phyloP scores from a whole-genome alignment of 768 basidiomycete species.

The Collybia sp. region DNA sequence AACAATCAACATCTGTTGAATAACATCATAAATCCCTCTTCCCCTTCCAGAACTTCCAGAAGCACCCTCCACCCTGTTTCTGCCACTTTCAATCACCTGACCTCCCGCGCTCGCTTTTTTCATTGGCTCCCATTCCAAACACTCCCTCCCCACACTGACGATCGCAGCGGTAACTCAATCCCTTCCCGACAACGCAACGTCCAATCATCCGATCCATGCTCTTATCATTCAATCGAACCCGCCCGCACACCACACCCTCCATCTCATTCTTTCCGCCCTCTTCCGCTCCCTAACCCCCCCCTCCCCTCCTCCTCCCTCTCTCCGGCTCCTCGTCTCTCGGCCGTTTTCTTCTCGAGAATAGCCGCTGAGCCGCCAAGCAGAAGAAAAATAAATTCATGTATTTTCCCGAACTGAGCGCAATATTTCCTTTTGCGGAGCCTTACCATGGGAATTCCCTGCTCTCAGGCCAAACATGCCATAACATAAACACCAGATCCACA shows the following conservation, averaged over 20 bases:
- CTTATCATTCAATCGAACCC: constrained; percentile 9
- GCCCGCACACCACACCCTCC: constrained; percentile 7
- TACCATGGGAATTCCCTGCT: constrained; percentile 9
- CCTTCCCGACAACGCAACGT: constrained; percentile 2
- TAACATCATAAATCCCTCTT: constrained; percentile 17
- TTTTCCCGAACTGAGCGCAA: constrained; percentile 10
- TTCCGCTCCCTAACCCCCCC: constrained; percentile 7
- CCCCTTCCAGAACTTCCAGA: constrained; percentile 27
- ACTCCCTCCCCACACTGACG: constrained; percentile 1
- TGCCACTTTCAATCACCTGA: constrained; percentile 15
- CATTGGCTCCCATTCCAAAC: constrained; percentile 4
- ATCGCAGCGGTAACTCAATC: constrained; percentile 15
- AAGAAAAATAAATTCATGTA: not conserved
- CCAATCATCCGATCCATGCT: constrained; percentile 7
- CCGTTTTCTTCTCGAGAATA: no score
- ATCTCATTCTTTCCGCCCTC: constrained; percentile 15
- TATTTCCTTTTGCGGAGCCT: constrained; percentile 14
- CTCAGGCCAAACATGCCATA: constrained; percentile 6
- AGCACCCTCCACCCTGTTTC: constrained; percentile 9
- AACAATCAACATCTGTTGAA: constrained; percentile 25
- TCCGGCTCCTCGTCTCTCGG: no score
- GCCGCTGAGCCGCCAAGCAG: no score
- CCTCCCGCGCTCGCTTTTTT: constrained; percentile 13
- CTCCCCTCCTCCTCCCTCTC: constrained; percentile 3
- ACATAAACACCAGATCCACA: not conserved